These are phyloP conservation scores for Chaetoceros muelleri DNA, from an alignment of 108 stramenopile species.

Conservation along the genomic window DNA sequence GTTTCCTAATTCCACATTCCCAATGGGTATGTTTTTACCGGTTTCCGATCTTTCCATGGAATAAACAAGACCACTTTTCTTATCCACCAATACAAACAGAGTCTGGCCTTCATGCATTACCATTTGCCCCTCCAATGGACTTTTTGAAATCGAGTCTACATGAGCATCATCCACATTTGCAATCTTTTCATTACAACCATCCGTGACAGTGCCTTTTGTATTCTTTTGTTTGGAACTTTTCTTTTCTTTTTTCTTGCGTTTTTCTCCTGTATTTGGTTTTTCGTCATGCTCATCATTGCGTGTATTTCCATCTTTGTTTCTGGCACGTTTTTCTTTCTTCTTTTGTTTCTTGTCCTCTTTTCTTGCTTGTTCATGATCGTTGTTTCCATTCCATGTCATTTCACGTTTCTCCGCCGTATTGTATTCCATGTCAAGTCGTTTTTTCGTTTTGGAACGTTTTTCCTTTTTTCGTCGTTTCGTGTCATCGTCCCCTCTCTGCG, in stretches of 20 bases:
- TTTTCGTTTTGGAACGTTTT: conserved; percentile 2
- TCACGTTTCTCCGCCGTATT: conserved; percentile 2
- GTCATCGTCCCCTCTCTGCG: too few species aligned
- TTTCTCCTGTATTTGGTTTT: conserved; percentile 9
- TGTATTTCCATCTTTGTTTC: not conserved
- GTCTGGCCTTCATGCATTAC: conserved; percentile 12
- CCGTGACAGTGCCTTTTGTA: not conserved
- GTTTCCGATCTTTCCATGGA: conserved; percentile 30
- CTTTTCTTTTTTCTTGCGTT: not conserved
- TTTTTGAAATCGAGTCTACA: conserved; percentile 6
- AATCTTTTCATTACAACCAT: not conserved
- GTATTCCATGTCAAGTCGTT: conserved; percentile 2
- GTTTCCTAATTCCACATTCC: conserved; percentile 13
- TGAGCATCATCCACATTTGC: conserved; percentile 5
- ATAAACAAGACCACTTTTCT: conserved; percentile 29
- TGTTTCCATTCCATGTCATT: too few species aligned
- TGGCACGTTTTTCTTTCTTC: not conserved
- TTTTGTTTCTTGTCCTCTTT: conserved; percentile 9
- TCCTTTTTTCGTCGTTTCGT: not conserved
- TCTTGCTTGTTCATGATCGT: too few species aligned
- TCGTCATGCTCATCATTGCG: conserved; percentile 2
- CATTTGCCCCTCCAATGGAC: conserved; percentile 41
- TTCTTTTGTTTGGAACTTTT: conserved; percentile 1
- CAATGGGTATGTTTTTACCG: conserved; percentile 35
- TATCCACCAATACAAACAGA: conserved; percentile 39